Base-by-base conservation (phyloP, 164 flowering plant genomes). In the Platanus orientalis region DNA sequence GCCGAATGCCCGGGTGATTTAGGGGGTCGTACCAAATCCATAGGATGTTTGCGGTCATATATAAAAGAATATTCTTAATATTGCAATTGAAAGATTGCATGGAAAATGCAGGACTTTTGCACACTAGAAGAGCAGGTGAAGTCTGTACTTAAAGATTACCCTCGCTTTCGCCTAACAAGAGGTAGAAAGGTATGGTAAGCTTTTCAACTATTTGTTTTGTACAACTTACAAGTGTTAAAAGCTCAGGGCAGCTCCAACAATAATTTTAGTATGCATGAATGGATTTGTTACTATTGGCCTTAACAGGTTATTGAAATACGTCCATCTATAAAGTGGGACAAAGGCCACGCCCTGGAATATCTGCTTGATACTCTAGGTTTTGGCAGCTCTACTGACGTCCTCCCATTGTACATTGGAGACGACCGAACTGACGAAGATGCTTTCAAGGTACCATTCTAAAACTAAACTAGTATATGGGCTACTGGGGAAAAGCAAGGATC, bases 351-450 rank as follows among this genome's bases (percentile, higher is more conserved):
- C 44, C 61, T 81, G 7, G 72, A 68, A n/a, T 79, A 77, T 53
- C 63, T 81, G 58, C 74, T 81, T 4, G 78, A 81, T 1, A 75
- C 79, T 23, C 72, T 81, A 3, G 85, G 81, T 1, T 75, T 73
- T 52, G 63, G 71, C 0, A 58, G 60, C 54, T 71, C 73, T 2
- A 57, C 9, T 24, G 66, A 73, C 48, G 76, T 73, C 49, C 63
- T 79, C 25, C 81, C 85, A 7, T 10, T 81, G 19, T 81, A 77
- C 62, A 64, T 81, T 0, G 85, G 85, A 5, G 85, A 81, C 48
- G 85, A 81, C 50, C 64, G 58, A 57, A 81, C 84, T 5, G 84
- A 81, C 55, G 84, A 87, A 72, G 93, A 87, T 65, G 93, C 88
- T 14, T 87, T 87, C 52, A 75, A 77, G 85, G 93, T 87, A 70